These are phyloP conservation scores for Trichosporon coremiiforme DNA, from an alignment of 1,284 basidiomycete genomes.

Conservation along the genomic window DNA sequence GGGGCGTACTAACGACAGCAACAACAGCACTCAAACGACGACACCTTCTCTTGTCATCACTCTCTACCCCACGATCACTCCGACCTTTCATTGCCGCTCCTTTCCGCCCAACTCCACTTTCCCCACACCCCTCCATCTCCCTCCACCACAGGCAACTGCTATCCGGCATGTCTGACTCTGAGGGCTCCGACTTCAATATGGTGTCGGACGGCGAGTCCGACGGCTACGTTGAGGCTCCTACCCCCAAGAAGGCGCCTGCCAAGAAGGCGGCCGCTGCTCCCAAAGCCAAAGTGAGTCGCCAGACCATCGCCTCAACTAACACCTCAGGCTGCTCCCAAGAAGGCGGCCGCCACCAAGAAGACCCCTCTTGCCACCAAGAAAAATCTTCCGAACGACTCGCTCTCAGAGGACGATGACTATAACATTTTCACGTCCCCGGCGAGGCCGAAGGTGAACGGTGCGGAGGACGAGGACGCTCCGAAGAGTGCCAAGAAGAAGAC, in stretches of 20 bases:
- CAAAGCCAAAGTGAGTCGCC: conserved; percentile 41
- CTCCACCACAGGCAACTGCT: conserved; percentile 16
- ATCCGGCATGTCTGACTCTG: conserved; percentile 52
- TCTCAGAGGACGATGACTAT: conserved; percentile 60
- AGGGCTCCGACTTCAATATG: conserved; percentile 42
- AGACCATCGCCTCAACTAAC: neutral
- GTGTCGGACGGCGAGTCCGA: conserved; percentile 50
- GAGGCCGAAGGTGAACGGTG: conserved; percentile 35
- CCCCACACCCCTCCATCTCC: neutral
- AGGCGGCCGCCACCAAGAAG: conserved; percentile 58
- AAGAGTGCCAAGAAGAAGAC: conserved; percentile 67
- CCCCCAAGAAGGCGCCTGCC: conserved; percentile 37
- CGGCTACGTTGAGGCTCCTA: conserved; percentile 38
- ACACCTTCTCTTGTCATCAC: conserved; percentile 5
- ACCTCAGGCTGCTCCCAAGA: conserved; percentile 52
- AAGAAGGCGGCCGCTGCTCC: conserved; percentile 38
- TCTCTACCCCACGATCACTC: neutral
- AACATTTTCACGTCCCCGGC: conserved; percentile 42
- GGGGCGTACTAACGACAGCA: conserved; percentile 16
- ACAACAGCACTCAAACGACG: conserved; percentile 19
- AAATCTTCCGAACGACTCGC: conserved; percentile 63
- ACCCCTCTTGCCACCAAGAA: conserved; percentile 64
- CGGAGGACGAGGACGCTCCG: conserved; percentile 37
- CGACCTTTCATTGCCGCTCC: conserved; percentile 1
- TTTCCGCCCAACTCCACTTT: neutral